A percentile compares a stretch with the other conserved stretches of the same genome.
Conservation (phyloP, 352 stramenopile species). For the Plasmopara viticola region DNA sequence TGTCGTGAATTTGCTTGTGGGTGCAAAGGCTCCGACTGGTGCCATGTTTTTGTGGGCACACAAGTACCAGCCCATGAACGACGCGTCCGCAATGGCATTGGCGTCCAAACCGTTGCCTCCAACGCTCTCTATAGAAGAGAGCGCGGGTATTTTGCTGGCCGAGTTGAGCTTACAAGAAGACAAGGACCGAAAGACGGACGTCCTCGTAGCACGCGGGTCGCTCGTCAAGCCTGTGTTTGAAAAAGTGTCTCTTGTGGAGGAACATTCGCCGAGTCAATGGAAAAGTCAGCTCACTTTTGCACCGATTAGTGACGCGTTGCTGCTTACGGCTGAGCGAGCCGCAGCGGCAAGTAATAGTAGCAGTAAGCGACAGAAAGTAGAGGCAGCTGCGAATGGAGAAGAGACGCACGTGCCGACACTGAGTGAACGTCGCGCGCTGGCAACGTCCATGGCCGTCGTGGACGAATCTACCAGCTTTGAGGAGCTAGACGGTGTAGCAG, state of each 20-base stretch:
- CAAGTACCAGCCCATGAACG: conserved; percentile 48
- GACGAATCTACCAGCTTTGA: conserved; percentile 59
- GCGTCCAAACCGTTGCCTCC: conserved; percentile 63
- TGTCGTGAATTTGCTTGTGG: conserved; percentile 48
- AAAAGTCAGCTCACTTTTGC: conserved; percentile 48
- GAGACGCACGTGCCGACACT: conserved; percentile 69
- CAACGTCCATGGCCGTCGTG: conserved; percentile 49
- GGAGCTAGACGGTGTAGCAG: conserved; percentile 39
- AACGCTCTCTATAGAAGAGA: conserved; percentile 25
- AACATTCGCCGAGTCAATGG: conserved; percentile 46
- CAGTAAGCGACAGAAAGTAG: conserved; percentile 61
- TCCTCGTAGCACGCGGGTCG: conserved; percentile 67
- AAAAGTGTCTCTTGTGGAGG: conserved; percentile 50
- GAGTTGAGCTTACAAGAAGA: conserved; percentile 26
- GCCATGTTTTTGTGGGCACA: conserved; percentile 69
- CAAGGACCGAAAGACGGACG: conserved; percentile 25
- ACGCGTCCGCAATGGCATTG: conserved; percentile 25
- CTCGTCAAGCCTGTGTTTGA: conserved; percentile 75
- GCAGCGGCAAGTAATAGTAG: conserved; percentile 17
- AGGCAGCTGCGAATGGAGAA: conserved; percentile 34
- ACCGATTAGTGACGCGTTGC: conserved; percentile 55
- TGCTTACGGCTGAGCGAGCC: conserved; percentile 38
- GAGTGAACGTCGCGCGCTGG: conserved; percentile 51
- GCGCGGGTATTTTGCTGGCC: conserved; percentile 40
- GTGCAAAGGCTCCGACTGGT: conserved; percentile 48